phyloP scores from a whole-genome alignment of 306 rosid genomes.

The Sphenostylis stenocarpa region DNA sequence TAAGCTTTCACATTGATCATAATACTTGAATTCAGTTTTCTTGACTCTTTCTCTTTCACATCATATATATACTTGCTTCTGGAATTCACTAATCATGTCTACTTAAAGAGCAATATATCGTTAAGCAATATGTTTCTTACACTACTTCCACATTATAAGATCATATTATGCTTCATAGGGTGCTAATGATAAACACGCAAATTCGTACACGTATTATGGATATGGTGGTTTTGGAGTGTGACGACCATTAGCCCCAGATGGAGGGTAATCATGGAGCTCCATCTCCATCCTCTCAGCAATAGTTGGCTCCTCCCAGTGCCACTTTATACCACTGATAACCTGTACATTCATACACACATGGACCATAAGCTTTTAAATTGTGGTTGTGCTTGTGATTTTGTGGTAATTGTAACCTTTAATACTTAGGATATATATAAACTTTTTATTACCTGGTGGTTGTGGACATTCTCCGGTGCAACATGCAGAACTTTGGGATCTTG shows the following conservation, averaged over 20 bases:
- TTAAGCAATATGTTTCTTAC: constrained; percentile 29
- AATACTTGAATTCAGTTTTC: not conserved
- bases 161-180: not conserved
- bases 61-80: not conserved
- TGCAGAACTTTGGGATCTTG: constrained; percentile 38
- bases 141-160: constrained; percentile 4
- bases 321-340: constrained; percentile 34
- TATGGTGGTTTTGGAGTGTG: constrained; percentile 77
- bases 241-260: constrained; percentile 74
- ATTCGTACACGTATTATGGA: constrained; percentile 29
- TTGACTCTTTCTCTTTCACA: not conserved
- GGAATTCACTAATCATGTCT: constrained; percentile 4
- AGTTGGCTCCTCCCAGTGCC: constrained; percentile 9
- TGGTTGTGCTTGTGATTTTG: no score
- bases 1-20: not conserved
- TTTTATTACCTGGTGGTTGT: constrained; percentile 30
- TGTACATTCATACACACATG: constrained; percentile 14
- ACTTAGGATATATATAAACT: not conserved
- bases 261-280: constrained; percentile 76
- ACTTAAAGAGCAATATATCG: constrained; percentile 25
- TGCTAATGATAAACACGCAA: constrained; percentile 41
- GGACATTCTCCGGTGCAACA: constrained; percentile 36
- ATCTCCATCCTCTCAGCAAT: constrained; percentile 54
- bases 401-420: no score
- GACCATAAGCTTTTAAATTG: not conserved